Base-by-base conservation (phyloP, 495 filamentous ascomycete species). In the Talaromyces adpressus region DNA sequence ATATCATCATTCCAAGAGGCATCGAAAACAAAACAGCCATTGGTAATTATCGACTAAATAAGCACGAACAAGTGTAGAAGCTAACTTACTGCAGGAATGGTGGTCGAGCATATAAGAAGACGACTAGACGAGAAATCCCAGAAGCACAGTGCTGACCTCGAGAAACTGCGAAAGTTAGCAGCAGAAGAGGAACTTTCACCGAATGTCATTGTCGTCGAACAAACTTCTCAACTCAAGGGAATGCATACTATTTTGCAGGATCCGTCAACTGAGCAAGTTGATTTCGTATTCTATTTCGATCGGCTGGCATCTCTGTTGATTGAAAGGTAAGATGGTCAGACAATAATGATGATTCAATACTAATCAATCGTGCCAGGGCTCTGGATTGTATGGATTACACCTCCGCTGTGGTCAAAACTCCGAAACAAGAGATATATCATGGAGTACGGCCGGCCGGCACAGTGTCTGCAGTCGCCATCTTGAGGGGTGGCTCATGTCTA, bases 261-360 rank as follows among this genome's bases (percentile, higher is more conserved):
- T 69, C 90, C 89, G 23, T 82, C 88, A 49, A 93, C 89, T 1
- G 76, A 86, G 11, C 84, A 89, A 47, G 94, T 96, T 65, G 92
- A 97, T 65, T 98, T 97, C 70, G 91, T 96, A 61, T 98, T 97
- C 73, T 96, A 97, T 73, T 97, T 97, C 68, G 91, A 98, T 75
- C 86, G 94, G 20, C 76, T 98, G 39, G 83, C 88, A 2, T 85
- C 87, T 1, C 76, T 97, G n/a, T 79, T 98, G 6, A 85, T 98
- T 30, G 92, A 97, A 72, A 85, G 85, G 86, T 92, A 79, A 67
- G 5, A 18, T 8, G 6, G 9, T 49, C 39, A 59, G 5, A 27
- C 27, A 27, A 27, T 27, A 27, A 27, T 4, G 27, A 27, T 34
- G 20, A 45, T 12, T 9, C 23, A 57, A 32, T 34, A 14, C 51